Base-by-base conservation (phyloP, 495 filamentous ascomycete genomes). In the Halenospora varia region DNA sequence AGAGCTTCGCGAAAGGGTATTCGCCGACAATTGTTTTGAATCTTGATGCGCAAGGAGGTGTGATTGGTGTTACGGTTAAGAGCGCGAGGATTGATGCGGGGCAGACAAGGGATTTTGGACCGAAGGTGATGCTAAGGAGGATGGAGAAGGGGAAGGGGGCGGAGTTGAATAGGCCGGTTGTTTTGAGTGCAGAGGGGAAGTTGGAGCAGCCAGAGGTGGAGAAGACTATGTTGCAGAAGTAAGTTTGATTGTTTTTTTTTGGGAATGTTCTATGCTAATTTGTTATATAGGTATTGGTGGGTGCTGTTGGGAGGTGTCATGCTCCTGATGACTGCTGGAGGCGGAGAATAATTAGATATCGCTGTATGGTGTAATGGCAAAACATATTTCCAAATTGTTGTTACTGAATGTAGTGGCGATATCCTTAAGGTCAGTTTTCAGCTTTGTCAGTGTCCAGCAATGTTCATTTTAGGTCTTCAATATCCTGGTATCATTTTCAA, bases 161-260 rank as follows among this genome's bases (percentile, higher is more conserved):
- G 1, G 72, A 74, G 51, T 68, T 88, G 61, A 88, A 88, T 62
- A 84, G 77, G 65, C 84, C 86, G 1, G 71, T 89, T 2, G 82
- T 88, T 42, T 61, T 89, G 55, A 77, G 72, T 55, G 66, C 77
- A 0, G 82, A 88, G 62, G 87, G 87, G 10, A 84, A 76, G 70
- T 68, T 77, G 45, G 77, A 71, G 47, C 77, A 71, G 66, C 64
- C 71, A 55, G 73, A 72, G 62, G 55, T 63, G 20, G 83, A 89
- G 78, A 89, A 88, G 78, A 75, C 76, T 0, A 82, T 89, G 60
- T 68, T 89, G 46, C 87, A 89, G 70, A 88, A 88, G 84, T 88
- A 72, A 65, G 78, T 78, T n/a, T n/a, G n/a, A n/a, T n/a, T 45
- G 22, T 42, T 59, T 47, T 25, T 19, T 44, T 24, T 40, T 26